Evolutionary conservation across 106 monocot species (phyloP), one percentile per base, ranked within the genome.

Genomic region (Dioscorea alata): DNA sequence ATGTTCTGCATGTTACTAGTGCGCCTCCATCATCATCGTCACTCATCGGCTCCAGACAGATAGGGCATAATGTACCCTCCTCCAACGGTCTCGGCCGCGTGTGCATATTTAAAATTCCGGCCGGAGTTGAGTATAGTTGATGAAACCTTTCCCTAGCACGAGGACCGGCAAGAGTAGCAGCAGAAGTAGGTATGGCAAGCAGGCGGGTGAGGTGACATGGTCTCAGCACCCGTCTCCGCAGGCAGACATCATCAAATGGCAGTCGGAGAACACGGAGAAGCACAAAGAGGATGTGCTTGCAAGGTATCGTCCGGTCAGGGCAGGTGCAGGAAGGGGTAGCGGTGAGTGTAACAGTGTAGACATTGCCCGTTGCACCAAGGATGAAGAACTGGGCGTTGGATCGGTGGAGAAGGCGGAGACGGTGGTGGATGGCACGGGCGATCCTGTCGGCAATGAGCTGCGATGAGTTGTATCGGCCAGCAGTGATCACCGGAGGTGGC

Each of bases 271-370:
- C 95, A 28, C 91, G 83, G 73, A 96, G 81, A 73, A 86, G 61
- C 66, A 96, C 86, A 68, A 96, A 96, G 66, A 96, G 84, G 57
- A 91, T 71, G 88, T 96, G 95, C 73, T 96, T 96, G 88, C 95
- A 96, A 4, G 88, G 86, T 19, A 59, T 50, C 0, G 77, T 24
- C 16, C 85, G 83, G 79, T 96, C 95, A 0, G 95, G 95, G 81
- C 95, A 96, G 15, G 88, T 78, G 81, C 95, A 96, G 0, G 78
- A 60, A 0, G 91, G 83, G 51, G 50, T 9, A 42, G 83, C 8
- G 13, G 88, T 63, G 42, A 96, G 70, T 14, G 80, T 82, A 16
- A 96, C 86, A 17, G 69, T 66, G 86, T 96, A 96, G 65, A 96
- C 95, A 51, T 96, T 96, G 66, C 78, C 84, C 48, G 95, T 91